Evolutionary conservation across 768 basidiomycete species (phyloP).

Genomic region (Pulveroboletus sp.): DNA sequence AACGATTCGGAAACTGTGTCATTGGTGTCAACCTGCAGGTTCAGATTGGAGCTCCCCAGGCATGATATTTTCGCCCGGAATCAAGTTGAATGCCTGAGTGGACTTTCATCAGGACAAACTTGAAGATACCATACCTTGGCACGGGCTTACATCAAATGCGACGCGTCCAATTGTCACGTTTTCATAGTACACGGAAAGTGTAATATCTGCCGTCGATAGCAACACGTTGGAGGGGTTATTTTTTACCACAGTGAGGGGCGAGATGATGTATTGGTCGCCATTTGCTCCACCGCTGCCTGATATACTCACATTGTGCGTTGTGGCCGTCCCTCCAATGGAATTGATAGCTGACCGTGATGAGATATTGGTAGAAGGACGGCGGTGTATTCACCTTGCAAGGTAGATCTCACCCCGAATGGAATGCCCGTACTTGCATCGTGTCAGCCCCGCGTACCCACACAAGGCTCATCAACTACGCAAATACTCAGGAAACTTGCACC

Average conservation of each 20-base stretch:
- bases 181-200: constrained; percentile 58
- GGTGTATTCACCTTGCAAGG: constrained; percentile 44
- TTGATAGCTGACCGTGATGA: constrained; percentile 52
- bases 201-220: constrained; percentile 53
- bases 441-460: no score
- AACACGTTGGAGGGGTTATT: constrained; percentile 70
- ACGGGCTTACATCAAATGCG: constrained; percentile 48
- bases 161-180: constrained; percentile 58
- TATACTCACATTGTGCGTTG: constrained; percentile 55
- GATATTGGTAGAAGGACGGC: background rate
- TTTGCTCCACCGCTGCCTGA: constrained; percentile 62
- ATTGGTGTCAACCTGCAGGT: constrained; percentile 61
- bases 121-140: background rate
- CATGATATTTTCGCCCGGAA: constrained; percentile 54
- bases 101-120: background rate
- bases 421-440: no score
- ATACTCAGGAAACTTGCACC: no score
- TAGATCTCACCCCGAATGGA: constrained; percentile 57
- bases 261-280: constrained; percentile 54
- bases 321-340: constrained; percentile 52
- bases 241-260: constrained; percentile 56
- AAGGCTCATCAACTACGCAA: no score
- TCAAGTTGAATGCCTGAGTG: constrained; percentile 50
- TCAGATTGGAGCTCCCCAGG: constrained; percentile 65
- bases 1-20: constrained; percentile 64